phyloP scores from a whole-genome alignment of 2,329 filamentous ascomycete genomes.

The Madurella mycetomatis region DNA sequence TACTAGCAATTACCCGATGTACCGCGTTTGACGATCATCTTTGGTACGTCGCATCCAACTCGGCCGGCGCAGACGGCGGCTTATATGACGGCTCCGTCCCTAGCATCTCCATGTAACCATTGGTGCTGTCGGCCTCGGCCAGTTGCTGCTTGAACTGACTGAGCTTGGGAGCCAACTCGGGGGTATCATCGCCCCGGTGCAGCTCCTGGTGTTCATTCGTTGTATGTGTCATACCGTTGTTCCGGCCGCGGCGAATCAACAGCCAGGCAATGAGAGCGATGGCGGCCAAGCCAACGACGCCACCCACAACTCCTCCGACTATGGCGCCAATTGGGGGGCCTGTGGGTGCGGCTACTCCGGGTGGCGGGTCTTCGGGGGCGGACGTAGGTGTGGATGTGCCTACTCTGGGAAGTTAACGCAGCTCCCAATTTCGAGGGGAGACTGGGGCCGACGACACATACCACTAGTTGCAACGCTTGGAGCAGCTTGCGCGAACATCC shows the following conservation, averaged over 20 bases:
- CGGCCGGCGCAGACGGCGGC: not conserved
- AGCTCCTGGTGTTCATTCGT: not conserved
- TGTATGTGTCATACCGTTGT: not conserved
- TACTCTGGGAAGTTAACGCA: too few relatives aligned
- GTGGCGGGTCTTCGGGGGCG: not conserved
- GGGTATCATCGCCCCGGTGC: not conserved
- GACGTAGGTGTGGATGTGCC: not conserved
- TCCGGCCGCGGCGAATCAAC: constrained; percentile 12
- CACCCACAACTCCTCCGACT: constrained; percentile 19
- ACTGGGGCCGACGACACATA: not conserved
- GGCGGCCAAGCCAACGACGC: constrained; percentile 9
- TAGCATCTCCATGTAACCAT: not conserved
- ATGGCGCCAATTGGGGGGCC: constrained; percentile 8
- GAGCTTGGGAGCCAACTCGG: not conserved
- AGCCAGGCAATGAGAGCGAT: constrained; percentile 12
- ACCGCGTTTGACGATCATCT: too few relatives aligned
- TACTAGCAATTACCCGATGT: too few relatives aligned
- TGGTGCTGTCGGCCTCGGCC: not conserved
- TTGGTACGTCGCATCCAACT: constrained; percentile 10
- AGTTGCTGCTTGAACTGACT: not conserved
- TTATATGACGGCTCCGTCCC: not conserved
- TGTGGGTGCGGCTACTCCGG: not conserved
- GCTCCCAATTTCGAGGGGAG: not conserved
- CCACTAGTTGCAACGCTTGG: not conserved
- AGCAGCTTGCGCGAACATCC: constrained; percentile 7